Conservation (phyloP, 2,329 filamentous ascomycete genomes). For the Hirsutella rhossiliensis region DNA sequence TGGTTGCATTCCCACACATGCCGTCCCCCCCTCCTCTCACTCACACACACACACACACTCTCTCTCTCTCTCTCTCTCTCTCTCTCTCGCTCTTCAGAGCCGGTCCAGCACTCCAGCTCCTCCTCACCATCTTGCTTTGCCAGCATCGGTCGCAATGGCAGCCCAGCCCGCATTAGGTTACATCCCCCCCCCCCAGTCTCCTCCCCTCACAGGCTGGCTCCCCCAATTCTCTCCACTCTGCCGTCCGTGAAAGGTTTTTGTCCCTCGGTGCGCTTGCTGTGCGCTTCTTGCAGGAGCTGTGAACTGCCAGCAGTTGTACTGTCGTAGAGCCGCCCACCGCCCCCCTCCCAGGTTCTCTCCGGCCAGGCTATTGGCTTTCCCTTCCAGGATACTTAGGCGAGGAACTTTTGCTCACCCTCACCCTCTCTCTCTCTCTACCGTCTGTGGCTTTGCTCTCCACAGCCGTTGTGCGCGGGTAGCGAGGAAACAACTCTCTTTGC, state of each 20-base stretch:
- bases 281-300: slow-evolving; percentile 1
- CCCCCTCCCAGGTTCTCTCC: slow-evolving; percentile 11
- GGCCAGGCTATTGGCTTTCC: slow-evolving; percentile 17
- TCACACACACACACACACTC: slow-evolving; percentile 4
- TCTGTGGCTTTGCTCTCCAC: slow-evolving; percentile 19
- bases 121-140: slow-evolving; percentile 7
- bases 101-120: slow-evolving; percentile 4
- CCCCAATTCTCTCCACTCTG: slow-evolving; percentile 2
- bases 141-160: slow-evolving; percentile 7
- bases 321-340: slow-evolving; percentile 7
- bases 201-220: not conserved
- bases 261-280: not conserved
- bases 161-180: slow-evolving; percentile 11
- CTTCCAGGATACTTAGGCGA: slow-evolving; percentile 22
- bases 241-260: not conserved
- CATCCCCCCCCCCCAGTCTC: slow-evolving; percentile 8
- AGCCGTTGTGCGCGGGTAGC: not conserved
- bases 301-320: not conserved
- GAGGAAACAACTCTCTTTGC: not conserved
- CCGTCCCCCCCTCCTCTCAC: slow-evolving; percentile 10
- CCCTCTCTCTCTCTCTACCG: slow-evolving; percentile 8
- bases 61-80: not conserved
- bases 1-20: slow-evolving; percentile 20
- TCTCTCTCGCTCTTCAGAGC: slow-evolving; percentile 3
- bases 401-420: slow-evolving; percentile 24